Evolutionary conservation across 2,329 filamentous ascomycete genomes (phyloP).

Genomic region (Hansfordia pulvinata): DNA sequence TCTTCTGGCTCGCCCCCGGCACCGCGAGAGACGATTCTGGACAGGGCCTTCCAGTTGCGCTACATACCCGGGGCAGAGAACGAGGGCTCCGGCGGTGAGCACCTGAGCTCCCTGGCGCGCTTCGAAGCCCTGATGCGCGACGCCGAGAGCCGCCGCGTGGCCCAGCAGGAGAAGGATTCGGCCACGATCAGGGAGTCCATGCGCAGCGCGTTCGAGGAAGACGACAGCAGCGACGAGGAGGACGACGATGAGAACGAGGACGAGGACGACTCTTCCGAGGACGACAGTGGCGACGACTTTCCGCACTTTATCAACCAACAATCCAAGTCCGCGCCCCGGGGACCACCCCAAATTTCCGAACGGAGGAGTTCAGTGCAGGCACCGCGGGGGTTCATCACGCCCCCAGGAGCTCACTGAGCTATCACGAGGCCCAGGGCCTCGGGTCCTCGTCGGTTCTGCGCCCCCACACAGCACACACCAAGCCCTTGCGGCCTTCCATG

Average conservation of each 20-base stretch:
- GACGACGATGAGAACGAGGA: slow-evolving; percentile 22
- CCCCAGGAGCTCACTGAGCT: slow-evolving; percentile 15
- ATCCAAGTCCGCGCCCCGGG: slow-evolving; percentile 30
- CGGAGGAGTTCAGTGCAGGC: slow-evolving; percentile 21
- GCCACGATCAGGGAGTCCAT: slow-evolving; percentile 18
- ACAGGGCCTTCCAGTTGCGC: slow-evolving; percentile 50
- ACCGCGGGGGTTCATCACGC: slow-evolving; percentile 17
- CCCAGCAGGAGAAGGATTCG: slow-evolving; percentile 21
- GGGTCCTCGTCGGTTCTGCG: slow-evolving; percentile 21
- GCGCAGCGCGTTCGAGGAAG: slow-evolving; percentile 36
- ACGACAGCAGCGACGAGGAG: slow-evolving; percentile 30
- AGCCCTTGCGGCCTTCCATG: slow-evolving; percentile 27
- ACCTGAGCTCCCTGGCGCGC: slow-evolving; percentile 48
- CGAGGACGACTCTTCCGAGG: slow-evolving; percentile 22
- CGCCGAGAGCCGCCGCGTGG: slow-evolving; percentile 34
- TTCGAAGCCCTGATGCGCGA: slow-evolving; percentile 55
- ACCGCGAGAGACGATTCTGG: slow-evolving; percentile 52
- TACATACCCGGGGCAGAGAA: slow-evolving; percentile 47
- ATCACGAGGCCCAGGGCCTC: slow-evolving; percentile 11
- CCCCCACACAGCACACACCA: slow-evolving; percentile 41
- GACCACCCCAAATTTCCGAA: slow-evolving; percentile 35
- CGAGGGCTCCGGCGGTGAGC: slow-evolving; percentile 41
- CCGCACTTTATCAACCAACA: slow-evolving; percentile 15
- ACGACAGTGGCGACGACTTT: slow-evolving; percentile 21
- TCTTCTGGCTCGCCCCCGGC: slow-evolving; percentile 35